phyloP scores from a whole-genome alignment of 345 rosid genomes.

The Eucalyptus curtisii region DNA sequence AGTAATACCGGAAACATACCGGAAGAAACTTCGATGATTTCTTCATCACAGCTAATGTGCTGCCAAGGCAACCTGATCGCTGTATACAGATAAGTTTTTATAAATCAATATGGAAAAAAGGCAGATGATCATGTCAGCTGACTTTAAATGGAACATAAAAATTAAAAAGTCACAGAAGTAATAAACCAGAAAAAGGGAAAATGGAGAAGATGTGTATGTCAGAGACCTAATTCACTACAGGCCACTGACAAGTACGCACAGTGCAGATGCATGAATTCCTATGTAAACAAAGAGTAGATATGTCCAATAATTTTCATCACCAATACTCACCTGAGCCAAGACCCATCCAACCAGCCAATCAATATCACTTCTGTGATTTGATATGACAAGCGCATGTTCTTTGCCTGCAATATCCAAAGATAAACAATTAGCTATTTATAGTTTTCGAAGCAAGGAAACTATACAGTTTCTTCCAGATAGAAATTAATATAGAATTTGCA shows the following conservation, averaged over 20 bases:
- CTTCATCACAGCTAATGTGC: conserved; percentile 91
- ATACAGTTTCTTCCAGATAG: neutral
- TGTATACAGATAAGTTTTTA: conserved; percentile 17
- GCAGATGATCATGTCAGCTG: neutral
- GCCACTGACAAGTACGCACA: neutral
- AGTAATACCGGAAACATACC: conserved; percentile 26
- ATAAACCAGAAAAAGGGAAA: neutral
- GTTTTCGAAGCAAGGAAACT: neutral
- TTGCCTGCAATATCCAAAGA: conserved; percentile 36
- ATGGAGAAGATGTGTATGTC: neutral
- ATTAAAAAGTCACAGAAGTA: neutral
- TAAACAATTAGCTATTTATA: neutral
- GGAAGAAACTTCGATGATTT: conserved; percentile 88
- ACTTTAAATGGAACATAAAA: neutral
- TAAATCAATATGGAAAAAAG: neutral
- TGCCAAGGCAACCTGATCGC: conserved; percentile 95
- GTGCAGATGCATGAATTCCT: neutral
- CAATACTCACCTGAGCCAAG: conserved; percentile 63
- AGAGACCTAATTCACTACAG: neutral
- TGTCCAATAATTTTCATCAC: neutral
- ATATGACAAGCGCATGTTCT: conserved; percentile 76
- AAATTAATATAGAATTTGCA: neutral
- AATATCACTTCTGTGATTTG: conserved; percentile 87
- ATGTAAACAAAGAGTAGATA: neutral
- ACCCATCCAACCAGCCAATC: conserved; percentile 99